Base-by-base conservation (phyloP, 805 yeast species). In the Kodamaea restingae region DNA sequence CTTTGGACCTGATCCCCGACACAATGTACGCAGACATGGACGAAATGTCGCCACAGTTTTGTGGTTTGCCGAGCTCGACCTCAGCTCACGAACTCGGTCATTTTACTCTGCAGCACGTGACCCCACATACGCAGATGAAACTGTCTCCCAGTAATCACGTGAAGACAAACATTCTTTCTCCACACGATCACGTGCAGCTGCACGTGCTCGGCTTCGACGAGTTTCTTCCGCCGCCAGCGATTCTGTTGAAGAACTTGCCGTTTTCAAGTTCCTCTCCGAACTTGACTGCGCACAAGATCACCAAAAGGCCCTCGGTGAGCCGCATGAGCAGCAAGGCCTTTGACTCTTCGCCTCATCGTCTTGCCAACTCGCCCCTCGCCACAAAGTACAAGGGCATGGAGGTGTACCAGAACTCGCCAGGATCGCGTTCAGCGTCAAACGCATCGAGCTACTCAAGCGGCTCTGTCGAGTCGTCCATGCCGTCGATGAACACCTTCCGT, bases 1-100 rank as follows among this genome's bases (percentile, higher is more conserved):
- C 61, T 2, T 48, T 58, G 24, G 64, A 61, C 15, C 50, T 56
- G 8, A 53, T 60, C 18, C 59, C 60, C 11, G 65, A 61, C 38
- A 43, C 42, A 3, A 30, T 35, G 18, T 35, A 27, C 18, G 32
- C 33, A 18, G 28, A 18, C 12, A 35, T 14, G 18, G 18, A 18
- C 12, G 29, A 36, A 11, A 18, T 38, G 21, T 21, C 33, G 18
- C 37, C 32, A 4, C 32, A 22, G 15, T 17, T 39, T 33, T 29
- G 22, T 9, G 32, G 32, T 14, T 32, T 40, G 22, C 46, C 42
- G 7, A 31, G 24, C 32, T 44, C 38, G 8, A 34, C 26, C 18
- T 41, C 47, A 10, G 39, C 39, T 4, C 43, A 44, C 18, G 48
- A 44, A 14, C 25, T 44, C 12, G 36, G 41, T 5, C 43, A 41